Base-by-base conservation (phyloP, 129 eudicot species). In the Helianthus tuberosus region DNA sequence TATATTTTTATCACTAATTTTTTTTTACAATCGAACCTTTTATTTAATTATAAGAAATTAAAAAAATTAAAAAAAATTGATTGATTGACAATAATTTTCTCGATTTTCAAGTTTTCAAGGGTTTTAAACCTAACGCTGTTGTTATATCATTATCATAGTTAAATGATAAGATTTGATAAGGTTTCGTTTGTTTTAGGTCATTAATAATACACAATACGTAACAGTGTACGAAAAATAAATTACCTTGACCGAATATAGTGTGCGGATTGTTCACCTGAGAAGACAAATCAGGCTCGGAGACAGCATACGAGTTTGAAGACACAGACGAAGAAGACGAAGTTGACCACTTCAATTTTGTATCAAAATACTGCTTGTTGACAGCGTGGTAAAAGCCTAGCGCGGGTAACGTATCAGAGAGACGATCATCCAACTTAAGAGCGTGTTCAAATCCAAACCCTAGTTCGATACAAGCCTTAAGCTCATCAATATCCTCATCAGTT, bases 391-490 rank as follows among this genome's bases (percentile, higher is more conserved):
- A 88, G 1, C 84, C 91, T 17, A 87, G 61, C 15, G 98, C 98
- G 4, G 98, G 98, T 17, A 92, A 82, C 5, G 98, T 84, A 75
- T 87, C 83, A 6, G 96, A 89, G 51, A 92, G 76, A 38, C 89
- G 86, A 2, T 74, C 83, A 77, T 92, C 88, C 27, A 73, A 43
- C 16, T 83, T 88, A 5, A 93, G 90, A 8, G 93, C 87, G 13
- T 75, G 72, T 46, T 68, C 88, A 9, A 92, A 87, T 1, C 96
- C 89, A 74, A 92, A 89, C 0, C 97, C 97, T 1, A 91, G 87
- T 76, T 91, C 97, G n/a, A 91, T 80, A 64, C 96, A 91, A 1
- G 86, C 97, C 77, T 85, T 91, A 53, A 91, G 90, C 50, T 91
- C 97, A 52, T 86, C 90, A 29, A 91, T 75, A 59, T 91, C 97